Evolutionary conservation across 768 basidiomycete genomes (phyloP), one percentile per base, ranked within the genome.

Genomic region (Mycena latifolia): DNA sequence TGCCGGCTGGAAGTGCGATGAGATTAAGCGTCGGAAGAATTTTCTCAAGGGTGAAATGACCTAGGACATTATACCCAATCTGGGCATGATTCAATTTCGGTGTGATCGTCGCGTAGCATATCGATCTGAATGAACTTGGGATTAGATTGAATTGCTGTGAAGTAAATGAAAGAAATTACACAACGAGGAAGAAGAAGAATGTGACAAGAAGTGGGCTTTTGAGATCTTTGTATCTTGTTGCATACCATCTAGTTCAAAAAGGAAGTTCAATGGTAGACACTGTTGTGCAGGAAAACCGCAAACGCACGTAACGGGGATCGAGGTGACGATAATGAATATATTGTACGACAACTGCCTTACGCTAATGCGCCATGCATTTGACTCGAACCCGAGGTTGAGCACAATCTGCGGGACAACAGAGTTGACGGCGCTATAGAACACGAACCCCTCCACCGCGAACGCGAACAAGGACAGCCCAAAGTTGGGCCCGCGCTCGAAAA

Each of bases 51-150:
- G 14, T 0, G 0, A 9, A 50, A 50, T 43, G 15, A 67, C 66
- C 27, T n/a, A 70, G 1, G 43, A 70, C 37, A 24, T 68, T 68
- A 22, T 67, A 71, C 17, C 52, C 70, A 24, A 71, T 65, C 29
- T 71, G 70, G 6, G 70, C 70, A 24, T 69, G 53, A 52, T 71
- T 71, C 62, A 67, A 45, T 37, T 65, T 62, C 17, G 70, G 70
- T 15, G 62, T 71, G 47, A 71, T 71, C 11, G 70, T 71, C 5
- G 70, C 66, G 48, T 71, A 71, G 22, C 70, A 71, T 54, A 71
- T 71, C 9, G 70, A 61, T 29, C 69, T 69, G 37, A 4, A 29
- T 29, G 3, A 18, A 18, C 4, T 33, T 5, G 37, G 24, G 53
- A 10, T 22, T 27, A 45, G 7, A 27, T 47, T 7, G 51, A 24